A percentile compares a stretch with the other conserved stretches of the same genome.
Conservation (phyloP, 176 grass and related monocot genomes). For the Tillandsia fasciculata region DNA sequence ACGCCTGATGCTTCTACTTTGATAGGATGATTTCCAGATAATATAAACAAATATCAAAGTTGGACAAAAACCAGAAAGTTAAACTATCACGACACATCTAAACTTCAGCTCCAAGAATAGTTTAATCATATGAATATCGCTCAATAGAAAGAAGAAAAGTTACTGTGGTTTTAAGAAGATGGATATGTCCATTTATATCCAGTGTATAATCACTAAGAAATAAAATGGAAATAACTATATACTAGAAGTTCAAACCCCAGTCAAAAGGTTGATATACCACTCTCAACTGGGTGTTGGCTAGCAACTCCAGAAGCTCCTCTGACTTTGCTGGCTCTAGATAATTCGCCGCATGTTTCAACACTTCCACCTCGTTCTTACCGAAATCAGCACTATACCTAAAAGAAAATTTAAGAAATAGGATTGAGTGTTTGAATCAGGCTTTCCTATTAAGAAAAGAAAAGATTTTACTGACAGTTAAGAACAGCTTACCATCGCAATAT, state of each 20-base stretch:
- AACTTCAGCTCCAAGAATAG: too few species aligned
- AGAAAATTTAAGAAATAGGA: neutral
- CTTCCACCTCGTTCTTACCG: slow-evolving; percentile 73
- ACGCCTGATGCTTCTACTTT: too few species aligned
- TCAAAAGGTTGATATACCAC: slow-evolving; percentile 75
- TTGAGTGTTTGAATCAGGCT: neutral
- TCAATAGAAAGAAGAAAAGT: too few species aligned
- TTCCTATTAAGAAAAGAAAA: neutral
- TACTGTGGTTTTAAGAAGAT: neutral
- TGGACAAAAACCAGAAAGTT: too few species aligned
- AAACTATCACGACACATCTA: too few species aligned
- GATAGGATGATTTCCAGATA: too few species aligned
- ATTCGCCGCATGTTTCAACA: slow-evolving; percentile 86
- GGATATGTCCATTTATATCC: slow-evolving; percentile 16
- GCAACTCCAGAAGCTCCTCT: slow-evolving; percentile 60
- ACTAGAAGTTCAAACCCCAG: slow-evolving; percentile 72
- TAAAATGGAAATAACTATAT: neutral
- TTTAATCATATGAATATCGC: too few species aligned
- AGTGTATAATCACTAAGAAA: slow-evolving; percentile 12
- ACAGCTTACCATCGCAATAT: slow-evolving; percentile 69
- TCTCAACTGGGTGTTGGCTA: slow-evolving; percentile 57
- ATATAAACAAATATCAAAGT: too few species aligned
- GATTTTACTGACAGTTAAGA: neutral
- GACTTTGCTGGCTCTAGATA: slow-evolving; percentile 64
- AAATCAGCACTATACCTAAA: slow-evolving; percentile 83